These are phyloP conservation scores for Eutrema salsugineum DNA, from an alignment of 441 rosid genomes.

Conservation along the genomic window DNA sequence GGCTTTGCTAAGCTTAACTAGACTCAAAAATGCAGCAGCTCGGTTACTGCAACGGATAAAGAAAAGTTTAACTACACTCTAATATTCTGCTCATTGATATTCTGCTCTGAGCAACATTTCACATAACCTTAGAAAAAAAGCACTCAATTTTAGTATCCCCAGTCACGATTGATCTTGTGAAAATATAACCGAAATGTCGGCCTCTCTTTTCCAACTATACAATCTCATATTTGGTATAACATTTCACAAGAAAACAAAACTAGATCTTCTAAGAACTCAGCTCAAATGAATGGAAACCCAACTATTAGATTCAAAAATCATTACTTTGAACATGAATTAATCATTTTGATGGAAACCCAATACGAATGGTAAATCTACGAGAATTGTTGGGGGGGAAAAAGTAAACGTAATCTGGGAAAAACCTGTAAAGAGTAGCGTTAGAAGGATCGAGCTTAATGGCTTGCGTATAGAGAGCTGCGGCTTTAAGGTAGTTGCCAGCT, in stretches of 20 bases:
- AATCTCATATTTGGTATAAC: not conserved
- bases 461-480: slow-evolving; percentile 96
- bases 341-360: slow-evolving; percentile 1
- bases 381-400: not conserved
- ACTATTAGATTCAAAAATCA: not conserved
- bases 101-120: slow-evolving; percentile 11
- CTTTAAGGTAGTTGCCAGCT: slow-evolving; percentile 93
- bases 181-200: not conserved
- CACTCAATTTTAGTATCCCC: no score
- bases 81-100: not conserved
- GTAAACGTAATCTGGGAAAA: not conserved
- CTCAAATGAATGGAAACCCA: not conserved
- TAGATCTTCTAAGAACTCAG: slow-evolving; percentile 5
- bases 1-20: slow-evolving; percentile 91
- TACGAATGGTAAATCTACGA: not conserved
- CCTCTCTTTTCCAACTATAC: not conserved
- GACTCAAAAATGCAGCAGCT: slow-evolving; percentile 87
- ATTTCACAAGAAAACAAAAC: not conserved
- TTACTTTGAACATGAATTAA: not conserved
- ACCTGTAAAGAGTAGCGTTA: slow-evolving; percentile 90
- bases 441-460: slow-evolving; percentile 95
- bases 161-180: not conserved
- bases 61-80: not conserved
- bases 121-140: not conserved
- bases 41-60: slow-evolving; percentile 56